These are phyloP conservation scores for Globisporangium orthogonon DNA, from an alignment of 352 stramenopile species.

Conservation along the genomic window DNA sequence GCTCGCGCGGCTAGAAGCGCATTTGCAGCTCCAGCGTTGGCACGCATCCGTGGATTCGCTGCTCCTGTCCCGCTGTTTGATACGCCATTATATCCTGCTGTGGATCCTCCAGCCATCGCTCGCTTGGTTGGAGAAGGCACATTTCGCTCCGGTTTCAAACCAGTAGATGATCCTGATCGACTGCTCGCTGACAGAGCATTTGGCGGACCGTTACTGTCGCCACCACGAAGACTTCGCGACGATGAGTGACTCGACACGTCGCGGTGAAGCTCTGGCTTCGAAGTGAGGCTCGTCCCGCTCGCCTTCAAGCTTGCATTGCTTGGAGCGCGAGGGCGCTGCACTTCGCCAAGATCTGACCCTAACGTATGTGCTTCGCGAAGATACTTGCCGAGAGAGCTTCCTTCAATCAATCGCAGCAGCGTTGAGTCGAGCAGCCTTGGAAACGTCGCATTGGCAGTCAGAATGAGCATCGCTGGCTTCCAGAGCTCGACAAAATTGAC, in stretches of 20 bases:
- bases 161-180: constrained; percentile 7
- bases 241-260: constrained; percentile 44
- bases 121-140: constrained; percentile 53
- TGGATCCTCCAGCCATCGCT: constrained; percentile 13
- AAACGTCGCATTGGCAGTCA: constrained; percentile 35
- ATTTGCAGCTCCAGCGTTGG: constrained; percentile 46
- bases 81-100: constrained; percentile 16
- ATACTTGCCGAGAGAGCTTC: constrained; percentile 40
- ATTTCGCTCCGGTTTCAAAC: constrained; percentile 24
- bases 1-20: constrained; percentile 67
- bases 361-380: constrained; percentile 48
- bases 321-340: constrained; percentile 17
- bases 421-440: constrained; percentile 37
- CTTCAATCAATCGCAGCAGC: constrained; percentile 39
- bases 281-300: constrained; percentile 16
- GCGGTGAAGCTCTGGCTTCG: constrained; percentile 34
- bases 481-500: constrained; percentile 61
- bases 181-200: constrained; percentile 9
- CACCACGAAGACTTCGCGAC: constrained; percentile 26
- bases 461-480: constrained; percentile 30
- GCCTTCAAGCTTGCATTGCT: constrained; percentile 28
- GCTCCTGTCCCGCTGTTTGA: constrained; percentile 14
- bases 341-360: constrained; percentile 10
- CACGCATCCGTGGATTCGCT: constrained; percentile 29
- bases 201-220: background rate